phyloP scores from a whole-genome alignment of 2,329 filamentous ascomycete genomes.

The Proliferodiscus dingleyae region DNA sequence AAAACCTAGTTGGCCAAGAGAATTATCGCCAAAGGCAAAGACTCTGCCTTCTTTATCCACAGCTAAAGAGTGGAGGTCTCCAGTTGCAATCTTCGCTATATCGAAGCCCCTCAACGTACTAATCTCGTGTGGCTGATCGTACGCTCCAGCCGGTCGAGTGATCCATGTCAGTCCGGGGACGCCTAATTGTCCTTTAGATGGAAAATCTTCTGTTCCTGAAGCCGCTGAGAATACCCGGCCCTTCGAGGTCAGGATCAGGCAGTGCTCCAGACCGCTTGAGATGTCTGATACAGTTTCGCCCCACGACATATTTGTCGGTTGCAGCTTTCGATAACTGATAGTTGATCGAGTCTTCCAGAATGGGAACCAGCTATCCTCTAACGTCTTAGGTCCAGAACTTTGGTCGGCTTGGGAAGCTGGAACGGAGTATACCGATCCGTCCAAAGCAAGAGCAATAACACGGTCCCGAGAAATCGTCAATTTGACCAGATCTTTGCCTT shows the following conservation, averaged over 20 bases:
- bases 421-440: constrained; percentile 78
- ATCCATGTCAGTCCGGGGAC: constrained; percentile 77
- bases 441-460: constrained; percentile 70
- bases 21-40: constrained; percentile 89
- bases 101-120: constrained; percentile 64
- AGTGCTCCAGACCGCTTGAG: constrained; percentile 77
- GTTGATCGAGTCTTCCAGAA: constrained; percentile 59
- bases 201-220: constrained; percentile 71
- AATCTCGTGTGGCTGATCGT: constrained; percentile 80
- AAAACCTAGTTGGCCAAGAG: constrained; percentile 84
- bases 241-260: constrained; percentile 74
- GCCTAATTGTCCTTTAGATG: constrained; percentile 79
- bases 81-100: constrained; percentile 70
- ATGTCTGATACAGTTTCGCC: constrained; percentile 72
- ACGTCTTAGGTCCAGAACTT: constrained; percentile 53
- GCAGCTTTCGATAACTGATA: constrained; percentile 69
- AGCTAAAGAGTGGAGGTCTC: constrained; percentile 80
- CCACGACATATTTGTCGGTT: constrained; percentile 58
- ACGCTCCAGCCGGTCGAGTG: constrained; percentile 69
- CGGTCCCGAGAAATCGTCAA: constrained; percentile 76
- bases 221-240: constrained; percentile 89
- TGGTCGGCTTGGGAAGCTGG: constrained; percentile 74
- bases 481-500: constrained; percentile 74
- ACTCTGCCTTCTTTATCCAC: constrained; percentile 71
- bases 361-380: constrained; percentile 65